Evolutionary conservation across 139 green algal genomes (phyloP), one percentile per base, ranked within the genome.

Genomic region (Tetradesmus lagerheimii): DNA sequence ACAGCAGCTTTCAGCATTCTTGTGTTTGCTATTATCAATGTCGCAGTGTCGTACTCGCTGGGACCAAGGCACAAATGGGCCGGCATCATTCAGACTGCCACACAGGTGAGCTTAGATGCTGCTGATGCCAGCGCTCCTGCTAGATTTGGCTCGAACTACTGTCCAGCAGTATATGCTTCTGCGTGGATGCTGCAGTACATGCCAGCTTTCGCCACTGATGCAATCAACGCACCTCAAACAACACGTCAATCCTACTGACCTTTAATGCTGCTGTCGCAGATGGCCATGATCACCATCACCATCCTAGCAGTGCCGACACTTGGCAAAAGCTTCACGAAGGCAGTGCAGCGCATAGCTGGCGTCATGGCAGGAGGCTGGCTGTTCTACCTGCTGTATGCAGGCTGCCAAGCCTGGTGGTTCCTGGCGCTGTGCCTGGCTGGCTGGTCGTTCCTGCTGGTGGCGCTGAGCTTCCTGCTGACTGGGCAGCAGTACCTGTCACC

Each of bases 331-430:
- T 34, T 84, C 39, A 84, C 25, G 23, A 84, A 84, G 39, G 78
- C 39, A 37, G 38, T 62, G 39, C 78, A 84, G 41, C 78, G 78
- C 39, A 84, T 84, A 2, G 38, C 23, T 6, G 78, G 78, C 3
- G 78, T 84, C 38, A 84, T 84, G 78, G 78, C 78, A 84, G 78
- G 78, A 5, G 78, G 78, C 39, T 84, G 78, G 78, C 27, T 84
- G 41, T 84, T 84, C 78, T 84, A 39, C 23, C 25, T 11, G 25
- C 78, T 84, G 78, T 84, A 84, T 38, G 78, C 78, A 4, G 20
- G 23, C 23, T 35, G 20, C 37, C 78, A 84, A 39, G 35, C 29
- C 20, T 84, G 78, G 78, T 84, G 78, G 78, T 84, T 84, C 78
- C 78, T 84, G 78, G 78, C 8, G 25, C 12, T 84, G 25, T 84